These are phyloP conservation scores for Pelagophyceae sp. DNA, from an alignment of 352 stramenopile genomes.

Conservation along the genomic window DNA sequence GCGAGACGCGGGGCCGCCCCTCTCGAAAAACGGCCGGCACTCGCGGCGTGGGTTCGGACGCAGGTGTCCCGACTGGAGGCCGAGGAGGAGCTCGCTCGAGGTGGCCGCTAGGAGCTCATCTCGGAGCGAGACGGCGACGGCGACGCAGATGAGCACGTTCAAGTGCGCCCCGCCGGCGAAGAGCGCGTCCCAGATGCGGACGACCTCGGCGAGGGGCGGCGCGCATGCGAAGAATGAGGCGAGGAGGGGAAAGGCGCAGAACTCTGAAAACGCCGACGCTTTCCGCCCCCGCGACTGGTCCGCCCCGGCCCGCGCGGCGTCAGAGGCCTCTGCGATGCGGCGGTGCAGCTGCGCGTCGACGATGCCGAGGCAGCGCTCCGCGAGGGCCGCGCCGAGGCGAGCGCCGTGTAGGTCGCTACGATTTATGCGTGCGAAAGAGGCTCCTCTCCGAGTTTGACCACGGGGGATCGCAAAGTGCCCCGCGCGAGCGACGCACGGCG, in stretches of 20 bases:
- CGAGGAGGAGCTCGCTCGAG: no score
- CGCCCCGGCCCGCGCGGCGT: no score
- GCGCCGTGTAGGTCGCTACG: no score
- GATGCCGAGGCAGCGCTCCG: background rate
- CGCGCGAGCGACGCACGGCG: background rate
- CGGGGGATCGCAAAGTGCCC: no score
- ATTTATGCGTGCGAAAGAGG: no score
- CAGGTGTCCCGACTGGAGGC: background rate
- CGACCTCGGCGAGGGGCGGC: background rate
- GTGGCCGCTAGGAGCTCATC: background rate
- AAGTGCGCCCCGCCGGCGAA: background rate
- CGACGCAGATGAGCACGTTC: background rate
- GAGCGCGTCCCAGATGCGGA: background rate
- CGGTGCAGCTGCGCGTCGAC: background rate
- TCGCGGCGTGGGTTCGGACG: background rate
- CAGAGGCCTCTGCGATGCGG: background rate
- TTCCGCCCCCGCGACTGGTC: background rate
- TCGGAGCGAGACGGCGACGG: background rate
- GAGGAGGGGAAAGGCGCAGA: constrained; percentile 4
- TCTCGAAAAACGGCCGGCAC: background rate
- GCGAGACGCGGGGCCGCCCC: background rate
- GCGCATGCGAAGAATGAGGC: background rate
- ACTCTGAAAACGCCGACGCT: background rate
- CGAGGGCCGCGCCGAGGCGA: background rate
- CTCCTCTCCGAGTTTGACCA: no score